Base-by-base conservation (phyloP, 2,329 filamentous ascomycete genomes). In the Clarireedia paspali region DNA sequence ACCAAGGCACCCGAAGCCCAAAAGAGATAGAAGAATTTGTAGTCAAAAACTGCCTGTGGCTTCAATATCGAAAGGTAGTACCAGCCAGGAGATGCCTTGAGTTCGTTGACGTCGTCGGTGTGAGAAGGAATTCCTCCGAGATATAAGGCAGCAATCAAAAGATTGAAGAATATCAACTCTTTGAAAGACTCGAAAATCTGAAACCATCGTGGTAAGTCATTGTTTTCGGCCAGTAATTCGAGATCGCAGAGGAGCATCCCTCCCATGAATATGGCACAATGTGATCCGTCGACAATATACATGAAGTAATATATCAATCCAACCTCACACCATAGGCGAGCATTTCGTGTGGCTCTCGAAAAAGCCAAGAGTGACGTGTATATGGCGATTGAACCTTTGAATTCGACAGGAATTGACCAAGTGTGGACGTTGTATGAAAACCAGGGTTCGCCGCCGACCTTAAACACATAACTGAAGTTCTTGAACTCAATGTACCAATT, bases 21-120 rank as follows among this genome's bases (percentile, higher is more conserved):
- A 66, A 84, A 84, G 2, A 87, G 74, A 65, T 77, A 87, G 69
- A 86, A 86, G 82, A 82, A 87, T 68, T 86, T 87, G 65, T 76
- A 77, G 65, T 86, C 81, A 61, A 75, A 85, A 10, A 84, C 79
- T 1, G 83, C 83, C 64, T 86, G 82, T 0, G 84, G 82, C 58
- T 84, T 85, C 56, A 88, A 71, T 57, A 75, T 76, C 0, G 82
- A 63, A 7, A 67, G 42, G 47, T 61, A 61, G 44, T 62, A 56
- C 67, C 66, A 69, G 2, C 84, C 83, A 0, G 80, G 77, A 15
- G 77, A 82, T 24, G 73, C 73, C 24, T 73, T 70, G 2, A 88
- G 69, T 6, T 77, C 67, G 4, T 74, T 65, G 3, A 82, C 60
- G n/a, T 75, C 67, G 5, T 80, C 60, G 27, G 80, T 72, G 50